Evolutionary conservation across 169 alveolate genomes (phyloP), one percentile per base, ranked within the genome.

Genomic region (Babesia ovata): DNA sequence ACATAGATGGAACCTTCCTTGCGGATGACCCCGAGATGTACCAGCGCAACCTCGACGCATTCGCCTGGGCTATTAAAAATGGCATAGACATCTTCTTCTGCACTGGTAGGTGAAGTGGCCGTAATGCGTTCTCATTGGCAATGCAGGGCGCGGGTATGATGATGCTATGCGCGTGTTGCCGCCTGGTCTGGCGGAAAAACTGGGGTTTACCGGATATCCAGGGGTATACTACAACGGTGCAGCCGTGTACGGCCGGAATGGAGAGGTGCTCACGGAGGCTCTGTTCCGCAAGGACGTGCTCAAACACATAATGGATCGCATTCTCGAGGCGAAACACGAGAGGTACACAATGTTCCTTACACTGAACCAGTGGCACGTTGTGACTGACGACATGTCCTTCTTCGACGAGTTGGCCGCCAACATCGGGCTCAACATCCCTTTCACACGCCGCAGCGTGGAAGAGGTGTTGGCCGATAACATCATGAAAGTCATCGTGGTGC

Each of bases 1-100:
- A 81, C 59, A 13, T 81, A 10, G 88, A 81, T 63, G 88, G 88
- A 14, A 81, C 88, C 22, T 81, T 81, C 79, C 22, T 54, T 36
- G 28, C 84, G 19, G 26, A 62, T 0, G 58, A 73, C 60, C 60
- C 59, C 22, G 61, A 17, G 4, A 45, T 46, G 19, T 26, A n/a
- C 46, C 28, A 50, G 45, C 62, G 79, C 21, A 81, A 81, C 72
- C 29, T 72, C 44, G 71, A 71, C n/a, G 86, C 88, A 16, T 73
- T 81, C 29, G 44, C 22, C 28, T 39, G 24, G 19, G 61, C 58
- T 10, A 24, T 46, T 19, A 21, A 26, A 13, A 44, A 36, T 14
- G 75, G 78, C n/a, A 24, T 33, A 10, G 50, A 22, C 33, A 44
- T 67, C 42, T 81, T 81, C 70, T 81, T 81, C 48, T 81, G 88